phyloP scores from a whole-genome alignment of 768 basidiomycete genomes.

The Hirschioporus abietinus region DNA sequence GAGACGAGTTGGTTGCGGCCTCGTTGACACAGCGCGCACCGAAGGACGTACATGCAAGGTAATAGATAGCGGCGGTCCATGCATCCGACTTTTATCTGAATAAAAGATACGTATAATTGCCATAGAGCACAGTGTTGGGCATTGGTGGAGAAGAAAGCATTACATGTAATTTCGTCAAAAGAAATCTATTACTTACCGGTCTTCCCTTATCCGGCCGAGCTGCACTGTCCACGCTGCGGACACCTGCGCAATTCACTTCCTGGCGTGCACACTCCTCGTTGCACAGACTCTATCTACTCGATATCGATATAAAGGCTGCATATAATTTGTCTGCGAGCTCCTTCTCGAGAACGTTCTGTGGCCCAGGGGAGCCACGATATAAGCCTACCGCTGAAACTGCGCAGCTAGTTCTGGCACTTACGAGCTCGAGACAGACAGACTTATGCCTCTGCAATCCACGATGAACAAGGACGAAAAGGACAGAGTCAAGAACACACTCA shows the following conservation, averaged over 20 bases:
- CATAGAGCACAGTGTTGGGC: background rate
- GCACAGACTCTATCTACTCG: background rate
- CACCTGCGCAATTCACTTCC: background rate
- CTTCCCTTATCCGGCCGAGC: background rate
- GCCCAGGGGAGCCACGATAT: background rate
- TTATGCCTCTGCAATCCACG: constrained; percentile 71
- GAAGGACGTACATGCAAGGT: background rate
- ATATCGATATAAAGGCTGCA: background rate
- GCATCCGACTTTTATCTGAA: background rate
- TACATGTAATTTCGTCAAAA: background rate
- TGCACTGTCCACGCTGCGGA: background rate
- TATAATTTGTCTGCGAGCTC: background rate
- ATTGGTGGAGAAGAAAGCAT: background rate
- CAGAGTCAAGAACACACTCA: constrained; percentile 62
- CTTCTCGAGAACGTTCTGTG: background rate
- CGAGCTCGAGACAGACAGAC: background rate
- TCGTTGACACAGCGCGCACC: background rate
- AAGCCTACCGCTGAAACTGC: background rate
- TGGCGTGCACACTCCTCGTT: background rate
- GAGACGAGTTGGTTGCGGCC: background rate
- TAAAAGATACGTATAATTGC: background rate
- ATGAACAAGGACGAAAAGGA: constrained; percentile 72
- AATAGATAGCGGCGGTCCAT: background rate
- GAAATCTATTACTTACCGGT: background rate
- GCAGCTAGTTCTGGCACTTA: background rate